These are phyloP conservation scores for Dioscorea alata DNA, from an alignment of 106 monocot species.

Conservation along the genomic window DNA sequence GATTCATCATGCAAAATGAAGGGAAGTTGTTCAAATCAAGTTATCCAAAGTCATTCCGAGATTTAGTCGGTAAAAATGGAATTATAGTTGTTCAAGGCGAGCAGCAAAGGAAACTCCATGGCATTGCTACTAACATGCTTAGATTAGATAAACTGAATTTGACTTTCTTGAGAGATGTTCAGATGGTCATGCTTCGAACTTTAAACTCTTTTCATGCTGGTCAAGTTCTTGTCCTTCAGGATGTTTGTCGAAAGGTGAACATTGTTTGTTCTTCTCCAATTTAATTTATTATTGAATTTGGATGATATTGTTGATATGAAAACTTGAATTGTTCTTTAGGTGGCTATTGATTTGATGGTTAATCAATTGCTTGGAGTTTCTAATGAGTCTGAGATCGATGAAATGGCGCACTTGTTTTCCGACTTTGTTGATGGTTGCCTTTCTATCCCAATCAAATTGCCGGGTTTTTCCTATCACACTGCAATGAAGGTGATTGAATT, in stretches of 20 bases:
- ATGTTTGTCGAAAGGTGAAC: conserved; percentile 36
- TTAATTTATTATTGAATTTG: background rate
- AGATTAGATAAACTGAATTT: conserved; percentile 25
- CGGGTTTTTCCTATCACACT: conserved; percentile 34
- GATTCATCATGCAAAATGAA: conserved; percentile 36
- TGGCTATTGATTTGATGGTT: conserved; percentile 42
- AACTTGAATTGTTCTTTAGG: conserved; percentile 14
- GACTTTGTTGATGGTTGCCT: conserved; percentile 46
- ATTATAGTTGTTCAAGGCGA: conserved; percentile 38
- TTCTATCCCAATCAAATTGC: conserved; percentile 34
- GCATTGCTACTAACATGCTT: conserved; percentile 28
- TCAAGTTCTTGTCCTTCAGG: conserved; percentile 29
- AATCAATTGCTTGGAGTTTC: conserved; percentile 37
- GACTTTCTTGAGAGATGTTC: conserved; percentile 15
- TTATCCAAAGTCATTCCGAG: conserved; percentile 41
- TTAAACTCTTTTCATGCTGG: conserved; percentile 13
- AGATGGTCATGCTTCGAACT: conserved; percentile 30
- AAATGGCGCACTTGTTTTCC: conserved; percentile 33
- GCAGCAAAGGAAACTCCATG: conserved; percentile 43
- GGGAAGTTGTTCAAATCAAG: conserved; percentile 38
- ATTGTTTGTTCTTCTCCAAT: background rate
- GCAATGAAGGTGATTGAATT: conserved; percentile 33
- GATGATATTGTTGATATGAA: no score
- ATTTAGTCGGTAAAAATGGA: conserved; percentile 39
- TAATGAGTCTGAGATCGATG: conserved; percentile 30